Evolutionary conservation across 2,329 filamentous ascomycete species (phyloP), one percentile per base, ranked within the genome.

Genomic region (Cercospora janseana): DNA sequence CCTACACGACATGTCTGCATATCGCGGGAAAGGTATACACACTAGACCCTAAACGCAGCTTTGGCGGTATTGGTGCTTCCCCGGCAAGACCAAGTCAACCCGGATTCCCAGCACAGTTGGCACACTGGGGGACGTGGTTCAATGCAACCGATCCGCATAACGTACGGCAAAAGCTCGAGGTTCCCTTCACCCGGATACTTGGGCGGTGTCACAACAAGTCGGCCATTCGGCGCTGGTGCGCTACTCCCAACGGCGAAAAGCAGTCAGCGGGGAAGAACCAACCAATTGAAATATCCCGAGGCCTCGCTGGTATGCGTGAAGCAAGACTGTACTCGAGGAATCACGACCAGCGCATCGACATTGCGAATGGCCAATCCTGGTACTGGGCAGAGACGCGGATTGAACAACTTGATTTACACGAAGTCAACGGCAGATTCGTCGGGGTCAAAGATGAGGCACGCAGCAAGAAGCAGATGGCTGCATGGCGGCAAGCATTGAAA

Each of bases 321-420:
- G 78, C 72, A 1, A 72, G 80, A 2, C 57, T 62, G 1, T 81
- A 73, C 58, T 73, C 77, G 1, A 59, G 63, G 0, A 54, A 68
- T 9, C 66, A 72, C 12, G 78, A 83, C 50, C 54, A 67, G 1
- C 76, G 79, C 2, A 78, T 82, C 21, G 43, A 57, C 34, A 52
- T 41, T 21, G 49, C 21, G 4, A 41, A 28, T 5, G 71, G 68
- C 10, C 70, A 73, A 20, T 64, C 67, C 0, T 83, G 79, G 79
- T 80, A 76, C 62, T 81, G 78, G 75, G 79, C 73, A 0, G 79
- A 83, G 45, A 71, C 70, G 16, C 72, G 81, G 1, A 74, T 75
- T 0, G 75, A 82, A 40, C 76, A 79, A 0, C 71, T 84, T 0
- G 78, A 78, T 21, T 60, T 84, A 4, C 73, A 62, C 24, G 52